Percentiles rank a stretch among this genome's conserved stretches.
Conservation (phyloP, 768 basidiomycete species). For the Pholiota molesta region DNA sequence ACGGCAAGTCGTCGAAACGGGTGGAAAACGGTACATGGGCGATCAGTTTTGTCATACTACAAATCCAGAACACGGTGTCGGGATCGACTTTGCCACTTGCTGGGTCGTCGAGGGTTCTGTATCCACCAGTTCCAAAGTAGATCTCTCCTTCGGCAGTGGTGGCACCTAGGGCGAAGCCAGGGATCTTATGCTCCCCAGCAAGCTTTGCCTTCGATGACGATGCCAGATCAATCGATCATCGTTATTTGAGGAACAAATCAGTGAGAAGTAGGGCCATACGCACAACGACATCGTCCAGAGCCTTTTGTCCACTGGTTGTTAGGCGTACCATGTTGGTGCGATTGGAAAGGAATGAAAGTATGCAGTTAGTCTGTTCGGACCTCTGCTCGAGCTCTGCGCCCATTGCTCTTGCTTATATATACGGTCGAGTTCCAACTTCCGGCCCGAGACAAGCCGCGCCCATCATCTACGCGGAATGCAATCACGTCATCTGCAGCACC, state of each 20-base stretch:
- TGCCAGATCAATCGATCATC: too few species aligned
- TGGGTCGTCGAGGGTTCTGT: slow-evolving; percentile 27
- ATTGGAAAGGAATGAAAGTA: background rate
- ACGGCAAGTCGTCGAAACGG: background rate
- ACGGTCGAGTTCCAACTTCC: too few species aligned
- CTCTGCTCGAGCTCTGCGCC: too few species aligned
- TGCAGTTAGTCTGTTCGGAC: too few species aligned
- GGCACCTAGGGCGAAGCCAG: slow-evolving; percentile 31
- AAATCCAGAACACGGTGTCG: slow-evolving; percentile 39
- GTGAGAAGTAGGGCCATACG: background rate
- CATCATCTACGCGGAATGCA: too few species aligned
- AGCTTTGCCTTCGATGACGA: slow-evolving; percentile 11
- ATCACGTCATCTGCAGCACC: too few species aligned
- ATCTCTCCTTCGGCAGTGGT: slow-evolving; percentile 30
- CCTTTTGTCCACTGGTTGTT: slow-evolving; percentile 13
- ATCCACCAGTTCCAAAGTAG: slow-evolving; percentile 28
- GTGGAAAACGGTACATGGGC: slow-evolving; percentile 28
- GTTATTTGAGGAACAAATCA: background rate
- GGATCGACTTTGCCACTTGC: slow-evolving; percentile 24
- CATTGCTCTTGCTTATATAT: too few species aligned
- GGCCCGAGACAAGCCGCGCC: too few species aligned
- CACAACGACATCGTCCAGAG: slow-evolving; percentile 15
- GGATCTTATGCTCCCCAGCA: slow-evolving; percentile 20
- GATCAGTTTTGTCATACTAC: slow-evolving; percentile 40
- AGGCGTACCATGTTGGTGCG: slow-evolving; percentile 13